phyloP scores from a whole-genome alignment of 2,329 filamentous ascomycete genomes.

The Spiromastix sp. region DNA sequence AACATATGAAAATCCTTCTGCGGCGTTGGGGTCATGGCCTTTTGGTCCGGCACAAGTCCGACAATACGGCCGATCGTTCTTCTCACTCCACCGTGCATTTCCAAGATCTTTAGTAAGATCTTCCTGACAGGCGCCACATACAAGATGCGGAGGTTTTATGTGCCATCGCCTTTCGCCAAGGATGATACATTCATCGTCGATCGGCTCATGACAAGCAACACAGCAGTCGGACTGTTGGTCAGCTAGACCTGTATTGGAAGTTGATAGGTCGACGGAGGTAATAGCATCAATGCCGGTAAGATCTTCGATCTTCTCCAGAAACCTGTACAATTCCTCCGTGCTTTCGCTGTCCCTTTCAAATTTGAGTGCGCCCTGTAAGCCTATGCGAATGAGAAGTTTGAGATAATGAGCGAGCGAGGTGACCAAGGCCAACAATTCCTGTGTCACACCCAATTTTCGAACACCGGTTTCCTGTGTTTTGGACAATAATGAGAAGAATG shows the following conservation, averaged over 20 bases:
- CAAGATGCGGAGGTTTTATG: slow-evolving; percentile 56
- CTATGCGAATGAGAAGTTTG: slow-evolving; percentile 94
- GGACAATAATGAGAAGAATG: slow-evolving; percentile 89
- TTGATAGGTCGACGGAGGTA: slow-evolving; percentile 51
- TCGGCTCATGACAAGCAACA: slow-evolving; percentile 66
- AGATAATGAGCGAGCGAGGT: slow-evolving; percentile 95
- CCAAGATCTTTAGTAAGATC: slow-evolving; percentile 59
- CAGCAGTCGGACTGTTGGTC: slow-evolving; percentile 79
- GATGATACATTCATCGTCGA: slow-evolving; percentile 86
- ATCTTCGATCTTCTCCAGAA: slow-evolving; percentile 72
- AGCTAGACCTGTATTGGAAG: slow-evolving; percentile 56
- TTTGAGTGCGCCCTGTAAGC: slow-evolving; percentile 82
- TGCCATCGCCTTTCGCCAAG: slow-evolving; percentile 73
- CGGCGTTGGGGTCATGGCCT: slow-evolving; percentile 44
- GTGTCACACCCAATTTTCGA: slow-evolving; percentile 86
- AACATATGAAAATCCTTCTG: slow-evolving; percentile 59
- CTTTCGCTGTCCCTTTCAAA: slow-evolving; percentile 74
- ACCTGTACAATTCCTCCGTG: slow-evolving; percentile 65
- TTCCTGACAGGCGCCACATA: slow-evolving; percentile 58
- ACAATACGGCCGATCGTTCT: slow-evolving; percentile 63
- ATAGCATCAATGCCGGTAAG: slow-evolving; percentile 73
- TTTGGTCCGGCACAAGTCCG: slow-evolving; percentile 46
- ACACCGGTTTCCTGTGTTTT: slow-evolving; percentile 90
- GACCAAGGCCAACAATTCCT: slow-evolving; percentile 93
- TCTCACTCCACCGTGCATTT: slow-evolving; percentile 61